phyloP scores from a whole-genome alignment of 2,329 filamentous ascomycete species.

The Neofusicoccum laricinum region DNA sequence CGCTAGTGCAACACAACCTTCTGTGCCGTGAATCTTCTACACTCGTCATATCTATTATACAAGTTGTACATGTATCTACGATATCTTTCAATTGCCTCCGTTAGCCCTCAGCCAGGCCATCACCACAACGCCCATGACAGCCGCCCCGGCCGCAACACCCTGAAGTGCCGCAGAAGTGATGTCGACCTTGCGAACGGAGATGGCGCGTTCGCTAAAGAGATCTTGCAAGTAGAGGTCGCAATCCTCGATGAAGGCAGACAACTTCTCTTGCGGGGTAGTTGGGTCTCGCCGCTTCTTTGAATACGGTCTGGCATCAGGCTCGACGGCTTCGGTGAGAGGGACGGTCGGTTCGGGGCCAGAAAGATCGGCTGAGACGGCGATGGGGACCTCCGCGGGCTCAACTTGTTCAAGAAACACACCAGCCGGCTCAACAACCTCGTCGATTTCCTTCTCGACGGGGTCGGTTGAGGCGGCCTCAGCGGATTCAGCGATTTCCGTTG shows the following conservation, averaged over 20 bases:
- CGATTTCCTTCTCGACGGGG: constrained; percentile 23
- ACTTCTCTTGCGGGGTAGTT: neutral
- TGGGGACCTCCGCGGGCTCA: neutral
- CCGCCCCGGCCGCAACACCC: constrained; percentile 42
- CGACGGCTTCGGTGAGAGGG: constrained; percentile 6
- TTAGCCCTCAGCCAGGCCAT: neutral
- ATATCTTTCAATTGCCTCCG: neutral
- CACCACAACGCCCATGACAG: constrained; percentile 25
- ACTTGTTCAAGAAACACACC: constrained; percentile 14
- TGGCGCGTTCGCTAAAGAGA: constrained; percentile 43
- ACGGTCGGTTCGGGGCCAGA: constrained; percentile 8
- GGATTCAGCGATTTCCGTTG: neutral
- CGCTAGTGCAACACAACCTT: neutral
- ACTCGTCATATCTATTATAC: neutral
- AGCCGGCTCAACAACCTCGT: constrained; percentile 22
- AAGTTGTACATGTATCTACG: constrained; percentile 5
- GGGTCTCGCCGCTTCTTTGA: constrained; percentile 6
- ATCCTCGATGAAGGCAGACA: constrained; percentile 12
- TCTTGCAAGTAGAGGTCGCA: constrained; percentile 23
- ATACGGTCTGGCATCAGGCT: constrained; percentile 9
- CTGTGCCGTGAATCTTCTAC: neutral
- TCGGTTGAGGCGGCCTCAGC: neutral
- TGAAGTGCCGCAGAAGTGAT: constrained; percentile 45
- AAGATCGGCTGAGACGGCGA: neutral
- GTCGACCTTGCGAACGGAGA: constrained; percentile 46